These are phyloP conservation scores for Fusarium xylarioides DNA, from an alignment of 2,329 filamentous ascomycete species.

Conservation along the genomic window DNA sequence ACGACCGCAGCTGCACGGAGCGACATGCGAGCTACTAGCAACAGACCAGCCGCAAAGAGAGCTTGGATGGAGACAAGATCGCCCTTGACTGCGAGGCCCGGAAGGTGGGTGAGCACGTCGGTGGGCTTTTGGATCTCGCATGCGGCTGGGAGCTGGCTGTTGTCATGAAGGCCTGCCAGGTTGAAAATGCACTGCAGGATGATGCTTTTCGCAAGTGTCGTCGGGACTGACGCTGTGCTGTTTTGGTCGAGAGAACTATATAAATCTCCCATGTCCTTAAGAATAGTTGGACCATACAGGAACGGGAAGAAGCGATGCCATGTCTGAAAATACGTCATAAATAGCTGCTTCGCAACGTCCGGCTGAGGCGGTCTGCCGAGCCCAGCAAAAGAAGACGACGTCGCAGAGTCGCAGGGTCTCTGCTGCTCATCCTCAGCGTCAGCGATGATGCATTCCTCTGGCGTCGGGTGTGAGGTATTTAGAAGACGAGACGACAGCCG, in stretches of 20 bases:
- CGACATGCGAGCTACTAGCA: neutral
- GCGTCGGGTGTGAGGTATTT: neutral
- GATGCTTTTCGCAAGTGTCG: neutral
- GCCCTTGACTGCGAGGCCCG: neutral
- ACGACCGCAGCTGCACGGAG: neutral
- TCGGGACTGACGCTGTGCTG: neutral
- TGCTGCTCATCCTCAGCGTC: neutral
- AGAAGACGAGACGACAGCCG: neutral
- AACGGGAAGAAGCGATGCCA: neutral
- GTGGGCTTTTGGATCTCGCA: neutral
- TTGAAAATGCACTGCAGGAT: neutral
- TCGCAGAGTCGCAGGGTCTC: neutral
- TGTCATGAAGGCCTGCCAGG: neutral
- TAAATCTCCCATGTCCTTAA: neutral
- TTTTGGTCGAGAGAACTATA: neutral
- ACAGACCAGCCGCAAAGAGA: neutral
- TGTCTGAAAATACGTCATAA: neutral
- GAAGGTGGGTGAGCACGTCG: neutral
- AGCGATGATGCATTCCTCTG: neutral
- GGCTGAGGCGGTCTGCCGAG: neutral
- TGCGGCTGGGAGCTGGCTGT: neutral
- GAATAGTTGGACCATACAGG: neutral
- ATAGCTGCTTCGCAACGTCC: neutral
- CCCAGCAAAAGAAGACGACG: neutral
- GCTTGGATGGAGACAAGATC: neutral